Conservation (phyloP, 169 alveolate species). For the Cryptosporidium ubiquitum region DNA sequence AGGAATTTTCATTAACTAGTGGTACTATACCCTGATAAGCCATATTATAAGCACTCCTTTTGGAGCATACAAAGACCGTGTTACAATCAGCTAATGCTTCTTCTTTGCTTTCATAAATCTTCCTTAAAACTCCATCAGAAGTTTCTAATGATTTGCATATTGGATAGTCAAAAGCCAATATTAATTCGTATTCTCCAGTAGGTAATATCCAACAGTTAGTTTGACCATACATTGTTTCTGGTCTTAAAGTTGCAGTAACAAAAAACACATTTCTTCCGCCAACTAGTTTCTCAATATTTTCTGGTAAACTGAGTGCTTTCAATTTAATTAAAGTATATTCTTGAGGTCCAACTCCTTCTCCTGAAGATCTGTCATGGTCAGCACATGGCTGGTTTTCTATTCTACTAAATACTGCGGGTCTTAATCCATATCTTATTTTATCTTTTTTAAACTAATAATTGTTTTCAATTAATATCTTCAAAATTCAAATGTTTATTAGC, state of each 20-base stretch:
- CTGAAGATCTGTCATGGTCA: conserved; percentile 96
- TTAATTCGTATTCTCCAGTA: conserved; percentile 89
- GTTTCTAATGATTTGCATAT: conserved; percentile 16
- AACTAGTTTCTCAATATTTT: conserved; percentile 74
- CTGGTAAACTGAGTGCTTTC: conserved; percentile 84
- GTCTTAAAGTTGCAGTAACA: conserved; percentile 98
- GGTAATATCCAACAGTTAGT: conserved; percentile 98
- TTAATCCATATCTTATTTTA: conserved; percentile 57
- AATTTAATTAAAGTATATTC: conserved; percentile 97
- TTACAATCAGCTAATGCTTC: conserved; percentile 70
- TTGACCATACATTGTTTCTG: conserved; percentile 99
- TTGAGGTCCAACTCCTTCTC: conserved; percentile 96
- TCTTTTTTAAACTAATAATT: conserved; percentile 29
- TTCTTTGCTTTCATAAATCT: conserved; percentile 67
- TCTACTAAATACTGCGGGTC: conserved; percentile 72
- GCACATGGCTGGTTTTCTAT: conserved; percentile 97
- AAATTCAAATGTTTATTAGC: not conserved
- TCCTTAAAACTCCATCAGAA: conserved; percentile 70
- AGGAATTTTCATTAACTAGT: not conserved
- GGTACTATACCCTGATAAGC: conserved; percentile 92
- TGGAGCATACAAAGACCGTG: conserved; percentile 81
- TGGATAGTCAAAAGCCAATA: conserved; percentile 81
- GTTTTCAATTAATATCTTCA: not conserved
- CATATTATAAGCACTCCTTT: conserved; percentile 90
- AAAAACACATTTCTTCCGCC: conserved; percentile 86